Percentiles rank a stretch among this genome's conserved stretches.
phyloP scores from a whole-genome alignment of 192 early-diverging fungal species.

The Kickxella alabastrina region DNA sequence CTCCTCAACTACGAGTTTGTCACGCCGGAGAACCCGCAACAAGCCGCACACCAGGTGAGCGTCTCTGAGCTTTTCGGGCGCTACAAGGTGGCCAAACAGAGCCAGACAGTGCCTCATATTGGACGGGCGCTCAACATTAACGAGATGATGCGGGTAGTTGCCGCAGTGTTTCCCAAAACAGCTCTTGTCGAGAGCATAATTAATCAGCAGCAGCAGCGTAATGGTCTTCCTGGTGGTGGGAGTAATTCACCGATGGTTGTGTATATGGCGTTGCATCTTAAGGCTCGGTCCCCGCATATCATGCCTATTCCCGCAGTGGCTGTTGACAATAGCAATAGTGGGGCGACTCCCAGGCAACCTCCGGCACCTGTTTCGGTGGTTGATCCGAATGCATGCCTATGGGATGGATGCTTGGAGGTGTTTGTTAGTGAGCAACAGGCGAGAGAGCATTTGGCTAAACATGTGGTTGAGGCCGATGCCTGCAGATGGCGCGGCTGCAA shows the following conservation, averaged over 20 bases:
- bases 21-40: conserved; percentile 7
- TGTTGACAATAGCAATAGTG: conserved; percentile 3
- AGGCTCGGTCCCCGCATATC: conserved; percentile 17
- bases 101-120: conserved; percentile 43
- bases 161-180: conserved; percentile 44
- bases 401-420: conserved; percentile 23
- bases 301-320: conserved; percentile 33
- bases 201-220: background rate
- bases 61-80: conserved; percentile 31
- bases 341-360: conserved; percentile 11
- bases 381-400: too few species aligned
- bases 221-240: too few species aligned
- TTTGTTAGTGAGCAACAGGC: conserved; percentile 35
- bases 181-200: conserved; percentile 9
- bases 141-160: conserved; percentile 46
- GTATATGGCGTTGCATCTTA: conserved; percentile 23
- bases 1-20: conserved; percentile 48
- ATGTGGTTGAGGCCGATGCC: conserved; percentile 24
- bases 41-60: conserved; percentile 9
- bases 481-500: conserved; percentile 45
- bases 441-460: conserved; percentile 13
- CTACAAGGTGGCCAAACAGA: conserved; percentile 44
- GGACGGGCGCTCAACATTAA: conserved; percentile 33
- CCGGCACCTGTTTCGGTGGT: too few species aligned
- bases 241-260: too few species aligned